Percentiles rank a stretch among this genome's conserved stretches.
Evolutionary conservation across 2,329 filamentous ascomycete genomes (phyloP).

Genomic region (Lecanicillium sp.): DNA sequence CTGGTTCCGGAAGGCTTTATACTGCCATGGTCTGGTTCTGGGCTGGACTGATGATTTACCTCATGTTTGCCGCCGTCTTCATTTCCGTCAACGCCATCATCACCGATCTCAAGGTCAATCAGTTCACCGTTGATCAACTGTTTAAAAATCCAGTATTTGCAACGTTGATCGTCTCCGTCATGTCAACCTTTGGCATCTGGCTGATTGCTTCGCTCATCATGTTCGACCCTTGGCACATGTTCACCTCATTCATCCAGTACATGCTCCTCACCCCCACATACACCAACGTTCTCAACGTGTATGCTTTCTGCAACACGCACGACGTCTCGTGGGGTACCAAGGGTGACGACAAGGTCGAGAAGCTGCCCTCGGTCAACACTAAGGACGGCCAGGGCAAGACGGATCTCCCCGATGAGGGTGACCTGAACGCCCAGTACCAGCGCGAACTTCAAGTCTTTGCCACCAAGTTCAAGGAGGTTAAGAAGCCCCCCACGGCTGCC

Average conservation of each 20-base stretch:
- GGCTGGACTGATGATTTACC: slow-evolving; percentile 89
- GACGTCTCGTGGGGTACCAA: slow-evolving; percentile 98
- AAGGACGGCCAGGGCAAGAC: slow-evolving; percentile 90
- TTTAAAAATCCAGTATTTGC: slow-evolving; percentile 89
- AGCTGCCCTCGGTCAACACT: slow-evolving; percentile 78
- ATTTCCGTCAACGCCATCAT: slow-evolving; percentile 87
- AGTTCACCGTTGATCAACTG: slow-evolving; percentile 64
- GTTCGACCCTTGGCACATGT: slow-evolving; percentile 99
- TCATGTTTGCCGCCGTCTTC: slow-evolving; percentile 91
- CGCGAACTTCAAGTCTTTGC: slow-evolving; percentile 70
- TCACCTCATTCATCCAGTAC: slow-evolving; percentile 93
- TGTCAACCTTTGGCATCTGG: slow-evolving; percentile 91
- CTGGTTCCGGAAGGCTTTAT: slow-evolving; percentile 90
- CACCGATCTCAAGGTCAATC: slow-evolving; percentile 53
- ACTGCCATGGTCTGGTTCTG: slow-evolving; percentile 98
- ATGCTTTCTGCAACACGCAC: slow-evolving; percentile 97
- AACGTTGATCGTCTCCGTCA: slow-evolving; percentile 85
- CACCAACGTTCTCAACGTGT: slow-evolving; percentile 98
- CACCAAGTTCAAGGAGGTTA: slow-evolving; percentile 67
- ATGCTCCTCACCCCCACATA: slow-evolving; percentile 92
- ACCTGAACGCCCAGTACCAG: slow-evolving; percentile 93
- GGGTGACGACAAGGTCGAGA: slow-evolving; percentile 91
- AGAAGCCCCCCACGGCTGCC: slow-evolving; percentile 49
- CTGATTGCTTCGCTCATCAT: slow-evolving; percentile 86
- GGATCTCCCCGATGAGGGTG: slow-evolving; percentile 89